Evolutionary conservation across 768 basidiomycete genomes (phyloP), one percentile per base, ranked within the genome.

Genomic region (Leucogyrophana mollusca): DNA sequence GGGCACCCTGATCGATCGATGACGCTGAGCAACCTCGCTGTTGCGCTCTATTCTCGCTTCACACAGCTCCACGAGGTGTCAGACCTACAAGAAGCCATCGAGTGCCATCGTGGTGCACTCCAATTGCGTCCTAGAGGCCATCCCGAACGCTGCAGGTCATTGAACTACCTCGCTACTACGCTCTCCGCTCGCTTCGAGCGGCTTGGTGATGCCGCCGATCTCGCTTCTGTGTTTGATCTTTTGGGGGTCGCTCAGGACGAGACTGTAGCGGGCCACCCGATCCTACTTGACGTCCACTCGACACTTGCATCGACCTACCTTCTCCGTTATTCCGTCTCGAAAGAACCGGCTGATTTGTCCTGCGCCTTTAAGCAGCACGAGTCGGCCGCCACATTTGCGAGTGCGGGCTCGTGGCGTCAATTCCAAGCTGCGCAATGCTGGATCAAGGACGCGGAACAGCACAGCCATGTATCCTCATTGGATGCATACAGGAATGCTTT

Each of bases 381-480:
- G 6, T 32, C 27, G n/a, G 43, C 52, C 8, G 46, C 49, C 23
- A 27, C 54, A 11, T 45, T 46, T 16, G 10, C 46, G 9, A 24
- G 40, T 5, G 27, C 42, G 56, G 2, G 46, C 38, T 25, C 50
- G 58, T 13, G 55, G 51, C 3, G 63, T 63, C 32, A 41, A 30
- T 33, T n/a, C 45, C 53, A 13, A 44, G 43, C 9, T 62, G 62
- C 40, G 46, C 14, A 14, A 35, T 52, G 43, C 3, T 65, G 61
- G 6, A 65, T 58, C 4, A 35, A 66, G 14, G 64, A 64, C 17
- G 53, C 58, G 8, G 22, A 38, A 25, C 11, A 38, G 3, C 6
- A 18, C 33, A 17, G 20, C 18, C 63, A 69, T 46, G 55, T 52
- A 13, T 54, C 46, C 24, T 52, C 61, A 6, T 54, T 70, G 27